phyloP scores from a whole-genome alignment of 192 early-diverging fungal genomes.

The Rhizoclosmatium sp. region DNA sequence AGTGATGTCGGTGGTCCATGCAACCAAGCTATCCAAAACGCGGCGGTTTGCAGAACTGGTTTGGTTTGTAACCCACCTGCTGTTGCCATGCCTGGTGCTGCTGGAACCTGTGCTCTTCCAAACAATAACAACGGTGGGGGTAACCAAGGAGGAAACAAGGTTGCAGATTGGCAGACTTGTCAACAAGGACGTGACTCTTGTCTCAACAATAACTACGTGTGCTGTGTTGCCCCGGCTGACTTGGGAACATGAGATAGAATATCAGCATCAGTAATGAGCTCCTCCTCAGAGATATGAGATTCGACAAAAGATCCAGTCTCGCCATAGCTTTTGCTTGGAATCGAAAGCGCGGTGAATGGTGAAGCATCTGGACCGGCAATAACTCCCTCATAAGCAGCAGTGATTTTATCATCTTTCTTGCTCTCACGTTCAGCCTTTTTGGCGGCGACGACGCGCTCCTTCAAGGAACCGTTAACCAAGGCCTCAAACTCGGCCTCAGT shows the following conservation, averaged over 20 bases:
- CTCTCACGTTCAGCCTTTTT: constrained; percentile 21
- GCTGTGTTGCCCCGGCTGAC: too few relatives aligned
- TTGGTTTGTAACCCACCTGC: too few relatives aligned
- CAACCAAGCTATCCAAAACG: too few relatives aligned
- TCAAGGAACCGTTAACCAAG: constrained; percentile 30
- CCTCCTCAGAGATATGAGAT: constrained; percentile 8
- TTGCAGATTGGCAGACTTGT: too few relatives aligned
- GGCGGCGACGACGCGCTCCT: constrained; percentile 24
- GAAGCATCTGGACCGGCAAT: constrained; percentile 2
- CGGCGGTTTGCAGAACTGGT: too few relatives aligned
- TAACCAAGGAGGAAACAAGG: too few relatives aligned
- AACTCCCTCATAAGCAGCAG: neutral
- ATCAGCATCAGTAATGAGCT: neutral
- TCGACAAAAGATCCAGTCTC: constrained; percentile 9
- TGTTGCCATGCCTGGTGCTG: too few relatives aligned
- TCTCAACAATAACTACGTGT: too few relatives aligned
- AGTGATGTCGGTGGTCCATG: too few relatives aligned
- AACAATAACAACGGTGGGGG: too few relatives aligned
- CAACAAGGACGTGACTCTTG: too few relatives aligned
- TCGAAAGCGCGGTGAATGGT: neutral
- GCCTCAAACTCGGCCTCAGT: constrained; percentile 34
- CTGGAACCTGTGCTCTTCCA: too few relatives aligned
- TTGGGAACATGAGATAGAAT: constrained; percentile 8
- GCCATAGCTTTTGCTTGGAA: neutral
- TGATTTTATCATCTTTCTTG: neutral